Evolutionary conservation across 805 yeast genomes (phyloP), one percentile per base, ranked within the genome.

Genomic region (Cyberlindnera mycetangii): DNA sequence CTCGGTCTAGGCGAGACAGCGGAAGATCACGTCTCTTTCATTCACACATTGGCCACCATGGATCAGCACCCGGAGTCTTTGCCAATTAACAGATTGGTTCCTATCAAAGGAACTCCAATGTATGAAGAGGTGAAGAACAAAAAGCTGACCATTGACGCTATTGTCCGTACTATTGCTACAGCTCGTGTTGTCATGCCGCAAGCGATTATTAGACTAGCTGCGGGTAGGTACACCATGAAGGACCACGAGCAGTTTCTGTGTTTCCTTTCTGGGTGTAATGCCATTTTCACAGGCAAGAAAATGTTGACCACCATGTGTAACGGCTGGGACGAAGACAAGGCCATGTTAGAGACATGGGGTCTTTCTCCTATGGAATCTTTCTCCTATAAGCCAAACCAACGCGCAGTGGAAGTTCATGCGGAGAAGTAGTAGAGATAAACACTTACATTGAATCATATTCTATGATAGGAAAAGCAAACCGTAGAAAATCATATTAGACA

Each of bases 301-400:
- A 85, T 85, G 92, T 67, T 85, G 45, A 85, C 93, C 2, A 86
- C 93, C 4, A 78, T 81, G 79, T 85, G 92, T 60, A 82, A 78
- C 53, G 89, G 89, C 7, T 85, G 92, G 90, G 88, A 85, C 37
- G 90, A 84, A 55, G 93, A 85, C 59, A 83, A 74, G 46, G 73
- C 64, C 8, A 78, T 85, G 88, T 66, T 85, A 24, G 59, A 64
- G 7, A 78, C 74, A 54, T 85, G 90, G 90, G 93, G 93, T 0
- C 53, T 81, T 54, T 64, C 62, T 51, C 82, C 82, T 37, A 75
- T 78, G 81, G 65, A 72, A 55, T 68, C 76, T 48, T 75, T 73
- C 47, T 19, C 41, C 6, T 48, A 48, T 32, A 28, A 43, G 22
- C 43, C 48, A 7, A 38, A 41, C 22, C 38, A 43, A 21, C 24